phyloP scores from a whole-genome alignment of 139 green algal species.

The Edaphochlamys debaryana region DNA sequence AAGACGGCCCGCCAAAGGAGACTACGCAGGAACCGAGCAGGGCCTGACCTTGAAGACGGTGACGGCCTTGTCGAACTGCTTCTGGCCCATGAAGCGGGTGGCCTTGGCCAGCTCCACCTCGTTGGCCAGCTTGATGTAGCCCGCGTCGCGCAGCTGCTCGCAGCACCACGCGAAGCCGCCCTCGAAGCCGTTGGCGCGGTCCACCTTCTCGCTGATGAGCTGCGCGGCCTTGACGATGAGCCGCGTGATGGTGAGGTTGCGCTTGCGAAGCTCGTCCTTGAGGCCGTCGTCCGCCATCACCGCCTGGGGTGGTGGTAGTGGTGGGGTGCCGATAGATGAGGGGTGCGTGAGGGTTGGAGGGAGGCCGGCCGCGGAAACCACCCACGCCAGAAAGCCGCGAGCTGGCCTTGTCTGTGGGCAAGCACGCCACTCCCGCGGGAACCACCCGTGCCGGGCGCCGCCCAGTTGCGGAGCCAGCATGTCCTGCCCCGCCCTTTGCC shows the following conservation, averaged over 20 bases:
- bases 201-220: slow-evolving; percentile 74
- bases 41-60: slow-evolving; percentile 72
- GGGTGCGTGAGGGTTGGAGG: too few species aligned
- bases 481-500: too few species aligned
- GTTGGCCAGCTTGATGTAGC: slow-evolving; percentile 58
- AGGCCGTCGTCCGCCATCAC: slow-evolving; percentile 53
- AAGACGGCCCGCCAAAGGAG: too few species aligned
- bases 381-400: too few species aligned
- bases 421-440: too few species aligned
- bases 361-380: too few species aligned
- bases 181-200: slow-evolving; percentile 55
- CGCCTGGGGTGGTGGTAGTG: too few species aligned
- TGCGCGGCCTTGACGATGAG: slow-evolving; percentile 71
- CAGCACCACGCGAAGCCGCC: slow-evolving; percentile 75
- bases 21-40: too few species aligned
- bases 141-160: slow-evolving; percentile 64
- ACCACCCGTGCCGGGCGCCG: too few species aligned
- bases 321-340: too few species aligned
- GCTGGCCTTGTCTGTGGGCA: too few species aligned
- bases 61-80: slow-evolving; percentile 76
- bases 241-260: slow-evolving; percentile 59
- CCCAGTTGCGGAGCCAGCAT: too few species aligned
- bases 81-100: slow-evolving; percentile 66
- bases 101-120: slow-evolving; percentile 83
- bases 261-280: slow-evolving; percentile 64